Percentiles rank a stretch among this genome's conserved stretches.
Evolutionary conservation across 257 asterid genomes (phyloP).

Genomic region (Fraxinus excelsior): DNA sequence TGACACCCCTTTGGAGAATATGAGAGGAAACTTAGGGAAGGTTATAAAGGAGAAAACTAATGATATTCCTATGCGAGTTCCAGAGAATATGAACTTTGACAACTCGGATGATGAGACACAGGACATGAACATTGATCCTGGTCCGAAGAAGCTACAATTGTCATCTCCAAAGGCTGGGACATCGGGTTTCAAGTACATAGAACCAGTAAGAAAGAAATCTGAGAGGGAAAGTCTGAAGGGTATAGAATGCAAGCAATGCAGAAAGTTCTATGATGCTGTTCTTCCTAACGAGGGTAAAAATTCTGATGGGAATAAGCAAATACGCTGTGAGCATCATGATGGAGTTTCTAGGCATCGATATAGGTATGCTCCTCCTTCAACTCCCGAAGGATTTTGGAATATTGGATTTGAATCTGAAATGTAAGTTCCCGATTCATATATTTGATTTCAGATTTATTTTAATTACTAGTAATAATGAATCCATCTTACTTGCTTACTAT

Average conservation of each 20-base stretch:
- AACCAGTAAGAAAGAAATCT: conserved; percentile 77
- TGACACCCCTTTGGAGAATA: conserved; percentile 81
- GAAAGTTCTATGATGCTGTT: conserved; percentile 90
- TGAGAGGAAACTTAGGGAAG: conserved; percentile 55
- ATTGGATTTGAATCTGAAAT: conserved; percentile 91
- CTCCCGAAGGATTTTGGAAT: conserved; percentile 99
- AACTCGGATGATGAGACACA: conserved; percentile 76
- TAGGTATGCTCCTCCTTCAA: conserved; percentile 85
- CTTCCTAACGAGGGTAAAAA: conserved; percentile 54
- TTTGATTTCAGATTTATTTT: conserved; percentile 12
- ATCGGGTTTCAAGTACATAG: conserved; percentile 72
- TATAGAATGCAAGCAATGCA: conserved; percentile 92
- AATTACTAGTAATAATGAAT: conserved; percentile 4
- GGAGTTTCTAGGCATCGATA: conserved; percentile 97
- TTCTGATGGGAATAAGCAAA: conserved; percentile 37
- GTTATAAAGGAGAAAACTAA: conserved; percentile 39
- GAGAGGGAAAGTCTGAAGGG: conserved; percentile 87
- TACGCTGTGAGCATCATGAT: conserved; percentile 89
- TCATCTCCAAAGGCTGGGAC: conserved; percentile 48
- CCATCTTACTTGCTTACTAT: background rate
- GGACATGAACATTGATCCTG: conserved; percentile 52
- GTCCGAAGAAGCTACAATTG: conserved; percentile 37
- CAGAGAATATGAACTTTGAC: conserved; percentile 32
- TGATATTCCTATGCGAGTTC: conserved; percentile 30
- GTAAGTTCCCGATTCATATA: conserved; percentile 35